phyloP scores from a whole-genome alignment of 768 basidiomycete genomes.

The Boletellus ananas region DNA sequence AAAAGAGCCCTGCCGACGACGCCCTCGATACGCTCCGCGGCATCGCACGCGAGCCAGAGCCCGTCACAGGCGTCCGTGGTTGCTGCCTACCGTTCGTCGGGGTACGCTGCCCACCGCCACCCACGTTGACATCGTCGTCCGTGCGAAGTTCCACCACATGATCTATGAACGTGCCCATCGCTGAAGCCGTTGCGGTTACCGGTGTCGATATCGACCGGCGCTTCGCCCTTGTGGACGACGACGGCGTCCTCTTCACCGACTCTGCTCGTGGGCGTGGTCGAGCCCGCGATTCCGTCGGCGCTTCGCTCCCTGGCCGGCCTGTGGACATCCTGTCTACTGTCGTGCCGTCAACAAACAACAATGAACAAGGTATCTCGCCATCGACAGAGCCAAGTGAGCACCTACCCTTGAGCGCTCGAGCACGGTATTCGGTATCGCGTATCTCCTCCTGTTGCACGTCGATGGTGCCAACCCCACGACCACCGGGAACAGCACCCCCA shows the following conservation, averaged over 20 bases:
- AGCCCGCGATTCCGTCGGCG: not conserved
- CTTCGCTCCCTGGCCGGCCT: not conserved
- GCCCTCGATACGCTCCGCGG: not conserved
- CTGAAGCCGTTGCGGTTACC: not conserved
- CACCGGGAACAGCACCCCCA: conserved; percentile 29
- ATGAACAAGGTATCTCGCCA: not conserved
- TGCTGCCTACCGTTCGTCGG: not conserved
- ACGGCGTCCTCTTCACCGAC: conserved; percentile 9
- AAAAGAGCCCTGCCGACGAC: conserved; percentile 3
- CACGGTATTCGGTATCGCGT: conserved; percentile 13
- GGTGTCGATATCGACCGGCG: not conserved
- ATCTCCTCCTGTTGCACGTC: conserved; percentile 22
- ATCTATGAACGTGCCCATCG: conserved; percentile 16
- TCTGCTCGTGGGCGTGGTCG: conserved; percentile 5
- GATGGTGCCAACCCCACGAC: conserved; percentile 24
- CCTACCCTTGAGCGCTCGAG: not conserved
- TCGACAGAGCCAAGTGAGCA: not conserved
- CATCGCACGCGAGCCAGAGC: not conserved
- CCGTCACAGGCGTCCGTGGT: not conserved
- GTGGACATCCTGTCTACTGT: conserved; percentile 1
- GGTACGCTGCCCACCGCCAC: not conserved
- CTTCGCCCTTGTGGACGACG: not conserved
- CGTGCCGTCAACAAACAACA: not conserved
- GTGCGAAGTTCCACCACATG: conserved; percentile 21
- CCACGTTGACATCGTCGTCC: conserved; percentile 9